These are phyloP conservation scores for Gynochthodes officinalis DNA, from an alignment of 257 asterid species.

Conservation along the genomic window DNA sequence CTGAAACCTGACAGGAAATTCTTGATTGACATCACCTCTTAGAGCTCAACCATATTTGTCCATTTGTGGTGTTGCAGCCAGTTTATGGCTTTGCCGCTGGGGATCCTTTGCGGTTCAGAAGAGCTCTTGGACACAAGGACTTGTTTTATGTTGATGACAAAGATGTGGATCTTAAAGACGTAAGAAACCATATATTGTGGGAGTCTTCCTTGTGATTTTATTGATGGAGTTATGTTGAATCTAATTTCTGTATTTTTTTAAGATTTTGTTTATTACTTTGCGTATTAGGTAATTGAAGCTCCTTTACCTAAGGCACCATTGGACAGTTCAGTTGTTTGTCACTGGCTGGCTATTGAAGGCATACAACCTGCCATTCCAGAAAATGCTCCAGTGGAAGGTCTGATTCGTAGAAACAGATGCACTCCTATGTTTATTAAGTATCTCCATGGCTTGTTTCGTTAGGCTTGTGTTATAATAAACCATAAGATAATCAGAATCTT, in stretches of 20 bases:
- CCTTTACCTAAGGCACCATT: conserved; percentile 90
- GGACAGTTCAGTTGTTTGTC: conserved; percentile 68
- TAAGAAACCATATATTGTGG: conserved; percentile 22
- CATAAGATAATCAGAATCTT: neutral
- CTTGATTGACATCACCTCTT: neutral
- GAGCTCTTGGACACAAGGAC: conserved; percentile 97
- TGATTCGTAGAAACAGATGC: neutral
- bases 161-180: conserved; percentile 95
- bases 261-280: conserved; percentile 6
- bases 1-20: neutral
- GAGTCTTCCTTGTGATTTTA: neutral
- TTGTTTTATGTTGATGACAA: conserved; percentile 88
- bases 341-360: conserved; percentile 92
- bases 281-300: conserved; percentile 78
- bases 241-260: conserved; percentile 7
- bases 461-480: neutral
- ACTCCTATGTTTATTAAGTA: neutral
- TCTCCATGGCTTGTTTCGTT: neutral
- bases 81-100: conserved; percentile 94
- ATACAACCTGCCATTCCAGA: conserved; percentile 94
- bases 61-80: conserved; percentile 40
- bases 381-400: conserved; percentile 83
- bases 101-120: conserved; percentile 80
- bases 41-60: neutral
- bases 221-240: neutral